Percentiles rank a stretch among this genome's conserved stretches.
Evolutionary conservation across 2,329 filamentous ascomycete genomes (phyloP).

Genomic region (Orbilia quercus): DNA sequence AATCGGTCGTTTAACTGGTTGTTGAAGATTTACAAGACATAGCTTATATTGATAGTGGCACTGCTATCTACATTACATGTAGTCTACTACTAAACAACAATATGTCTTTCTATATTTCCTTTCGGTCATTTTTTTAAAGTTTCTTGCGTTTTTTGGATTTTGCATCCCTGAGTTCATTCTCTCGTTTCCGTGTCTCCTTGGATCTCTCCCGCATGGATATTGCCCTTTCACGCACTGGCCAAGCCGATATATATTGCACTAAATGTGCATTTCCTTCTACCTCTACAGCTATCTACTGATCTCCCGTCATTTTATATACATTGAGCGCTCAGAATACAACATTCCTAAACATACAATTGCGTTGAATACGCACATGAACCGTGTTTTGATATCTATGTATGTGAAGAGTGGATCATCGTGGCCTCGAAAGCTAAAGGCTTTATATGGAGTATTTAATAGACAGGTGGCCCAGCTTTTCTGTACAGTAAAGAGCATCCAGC

Average conservation of each 20-base stretch:
- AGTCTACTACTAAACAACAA: not conserved
- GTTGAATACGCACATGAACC: too few relatives aligned
- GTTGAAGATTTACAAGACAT: not conserved
- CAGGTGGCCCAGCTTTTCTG: too few relatives aligned
- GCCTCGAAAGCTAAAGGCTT: too few relatives aligned
- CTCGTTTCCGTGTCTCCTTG: not conserved
- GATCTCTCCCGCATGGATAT: too few relatives aligned
- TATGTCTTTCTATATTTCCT: not conserved
- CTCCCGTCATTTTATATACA: not conserved
- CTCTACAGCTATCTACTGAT: too few relatives aligned
- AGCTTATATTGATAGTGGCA: constrained; percentile 4
- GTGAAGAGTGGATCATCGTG: too few relatives aligned
- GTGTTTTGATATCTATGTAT: too few relatives aligned
- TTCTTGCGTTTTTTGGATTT: not conserved
- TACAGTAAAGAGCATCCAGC: too few relatives aligned
- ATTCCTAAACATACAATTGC: not conserved
- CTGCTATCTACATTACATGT: not conserved
- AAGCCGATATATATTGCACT: too few relatives aligned
- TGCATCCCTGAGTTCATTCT: not conserved
- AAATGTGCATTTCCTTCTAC: too few relatives aligned
- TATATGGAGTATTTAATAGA: too few relatives aligned
- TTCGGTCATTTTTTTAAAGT: not conserved
- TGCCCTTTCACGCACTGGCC: too few relatives aligned
- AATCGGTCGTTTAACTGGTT: not conserved
- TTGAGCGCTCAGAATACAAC: not conserved